Evolutionary conservation across 345 rosid species (phyloP).

Genomic region (Turritis glabra): DNA sequence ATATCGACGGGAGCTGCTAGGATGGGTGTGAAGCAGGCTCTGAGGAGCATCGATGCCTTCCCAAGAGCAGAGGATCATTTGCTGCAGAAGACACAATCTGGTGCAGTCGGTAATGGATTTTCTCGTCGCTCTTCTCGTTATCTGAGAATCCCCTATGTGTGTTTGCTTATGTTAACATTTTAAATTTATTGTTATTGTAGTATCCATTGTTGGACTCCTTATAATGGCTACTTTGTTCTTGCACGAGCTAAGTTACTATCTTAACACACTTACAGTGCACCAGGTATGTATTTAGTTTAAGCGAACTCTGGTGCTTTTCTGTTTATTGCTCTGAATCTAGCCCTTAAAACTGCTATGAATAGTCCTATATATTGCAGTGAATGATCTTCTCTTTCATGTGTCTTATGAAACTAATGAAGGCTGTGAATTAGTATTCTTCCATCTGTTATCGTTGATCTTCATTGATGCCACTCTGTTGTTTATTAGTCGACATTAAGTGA

Average conservation of each 20-base stretch:
- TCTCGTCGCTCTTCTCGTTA: neutral
- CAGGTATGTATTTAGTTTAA: slow-evolving; percentile 53
- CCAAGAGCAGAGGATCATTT: slow-evolving; percentile 97
- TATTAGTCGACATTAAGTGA: neutral
- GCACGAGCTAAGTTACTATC: slow-evolving; percentile 88
- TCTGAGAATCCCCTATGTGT: neutral
- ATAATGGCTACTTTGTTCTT: slow-evolving; percentile 86
- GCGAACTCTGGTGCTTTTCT: neutral
- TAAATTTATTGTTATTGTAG: slow-evolving; percentile 44
- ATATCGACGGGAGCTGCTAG: slow-evolving; percentile 18
- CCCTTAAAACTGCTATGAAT: neutral
- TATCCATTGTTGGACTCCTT: slow-evolving; percentile 77
- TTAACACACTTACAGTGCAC: slow-evolving; percentile 76
- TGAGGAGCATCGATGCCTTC: slow-evolving; percentile 87
- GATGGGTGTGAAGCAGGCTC: slow-evolving; percentile 86
- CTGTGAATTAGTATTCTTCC: neutral
- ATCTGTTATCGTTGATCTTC: neutral
- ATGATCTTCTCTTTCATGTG: neutral
- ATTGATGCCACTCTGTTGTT: neutral
- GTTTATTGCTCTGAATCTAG: neutral
- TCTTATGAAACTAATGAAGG: neutral
- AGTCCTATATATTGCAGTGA: neutral
- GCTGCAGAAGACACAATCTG: slow-evolving; percentile 90
- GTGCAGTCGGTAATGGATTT: slow-evolving; percentile 70
- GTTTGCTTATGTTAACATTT: neutral